phyloP scores from a whole-genome alignment of 495 filamentous ascomycete genomes.

The Hypoxylon intermedium region DNA sequence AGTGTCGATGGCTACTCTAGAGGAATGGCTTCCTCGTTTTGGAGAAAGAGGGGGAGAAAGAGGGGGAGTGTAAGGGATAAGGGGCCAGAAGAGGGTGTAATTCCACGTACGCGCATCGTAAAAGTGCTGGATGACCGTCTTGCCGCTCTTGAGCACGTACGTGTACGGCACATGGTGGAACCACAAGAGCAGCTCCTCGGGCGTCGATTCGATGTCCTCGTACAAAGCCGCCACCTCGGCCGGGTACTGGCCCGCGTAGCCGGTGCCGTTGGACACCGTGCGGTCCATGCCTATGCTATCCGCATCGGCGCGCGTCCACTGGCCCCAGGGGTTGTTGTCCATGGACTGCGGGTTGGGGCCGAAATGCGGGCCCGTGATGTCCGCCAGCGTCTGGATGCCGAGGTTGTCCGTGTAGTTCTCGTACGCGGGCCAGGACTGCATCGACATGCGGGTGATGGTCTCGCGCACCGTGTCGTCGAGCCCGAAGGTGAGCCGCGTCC shows the following conservation, averaged over 20 bases:
- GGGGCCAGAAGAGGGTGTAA: neutral
- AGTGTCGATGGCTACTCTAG: neutral
- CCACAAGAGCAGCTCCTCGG: constrained; percentile 74
- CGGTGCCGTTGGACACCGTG: constrained; percentile 70
- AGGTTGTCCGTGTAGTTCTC: constrained; percentile 76
- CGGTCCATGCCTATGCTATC: constrained; percentile 74
- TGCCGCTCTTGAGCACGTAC: constrained; percentile 65
- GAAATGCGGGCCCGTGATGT: constrained; percentile 71
- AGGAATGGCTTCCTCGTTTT: too few species aligned
- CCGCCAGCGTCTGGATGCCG: constrained; percentile 72
- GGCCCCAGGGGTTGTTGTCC: constrained; percentile 73
- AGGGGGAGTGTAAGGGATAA: too few species aligned
- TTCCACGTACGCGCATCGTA: constrained; percentile 62
- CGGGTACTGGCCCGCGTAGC: constrained; percentile 70
- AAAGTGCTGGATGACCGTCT: constrained; percentile 79
- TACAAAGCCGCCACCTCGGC: constrained; percentile 61
- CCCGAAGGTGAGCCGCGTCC: constrained; percentile 71
- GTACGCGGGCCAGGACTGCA: constrained; percentile 74
- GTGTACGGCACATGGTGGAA: constrained; percentile 80
- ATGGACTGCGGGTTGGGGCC: constrained; percentile 71
- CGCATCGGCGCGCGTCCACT: constrained; percentile 72
- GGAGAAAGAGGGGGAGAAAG: too few species aligned
- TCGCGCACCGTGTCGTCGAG: constrained; percentile 59
- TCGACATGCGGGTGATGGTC: constrained; percentile 67
- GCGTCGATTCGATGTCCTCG: constrained; percentile 68